phyloP scores from a whole-genome alignment of 2,329 filamentous ascomycete genomes.

The Aspergillus thermomutatus region DNA sequence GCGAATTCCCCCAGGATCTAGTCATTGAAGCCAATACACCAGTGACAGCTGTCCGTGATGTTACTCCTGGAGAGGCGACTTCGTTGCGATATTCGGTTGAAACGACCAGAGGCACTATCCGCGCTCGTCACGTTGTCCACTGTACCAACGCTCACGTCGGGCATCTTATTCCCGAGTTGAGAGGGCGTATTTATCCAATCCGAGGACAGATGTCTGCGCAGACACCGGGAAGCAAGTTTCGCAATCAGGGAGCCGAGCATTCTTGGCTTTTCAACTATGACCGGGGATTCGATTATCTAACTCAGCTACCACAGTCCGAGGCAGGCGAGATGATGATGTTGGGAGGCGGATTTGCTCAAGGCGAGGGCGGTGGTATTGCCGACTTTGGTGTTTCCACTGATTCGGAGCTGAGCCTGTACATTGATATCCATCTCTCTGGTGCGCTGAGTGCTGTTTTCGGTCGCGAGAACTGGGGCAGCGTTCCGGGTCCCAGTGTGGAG shows the following conservation, averaged over 20 bases:
- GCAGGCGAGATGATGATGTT: slow-evolving; percentile 49
- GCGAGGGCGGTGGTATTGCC: slow-evolving; percentile 42
- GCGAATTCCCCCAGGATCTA: slow-evolving; percentile 35
- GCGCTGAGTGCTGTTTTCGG: slow-evolving; percentile 25
- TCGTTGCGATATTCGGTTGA: slow-evolving; percentile 37
- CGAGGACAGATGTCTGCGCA: slow-evolving; percentile 45
- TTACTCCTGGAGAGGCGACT: neutral
- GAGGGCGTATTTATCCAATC: slow-evolving; percentile 36
- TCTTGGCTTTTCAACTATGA: slow-evolving; percentile 53
- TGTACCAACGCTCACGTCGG: slow-evolving; percentile 56
- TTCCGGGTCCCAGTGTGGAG: slow-evolving; percentile 18
- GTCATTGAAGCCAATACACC: slow-evolving; percentile 20
- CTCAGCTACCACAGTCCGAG: slow-evolving; percentile 38
- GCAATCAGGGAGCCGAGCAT: slow-evolving; percentile 29
- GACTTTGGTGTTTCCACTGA: slow-evolving; percentile 51
- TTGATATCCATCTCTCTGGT: slow-evolving; percentile 26
- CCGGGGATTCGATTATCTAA: slow-evolving; percentile 52
- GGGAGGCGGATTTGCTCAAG: slow-evolving; percentile 51
- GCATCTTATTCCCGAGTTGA: slow-evolving; percentile 49
- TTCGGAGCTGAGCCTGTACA: slow-evolving; percentile 23
- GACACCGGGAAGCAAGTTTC: slow-evolving; percentile 27
- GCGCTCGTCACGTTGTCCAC: slow-evolving; percentile 53
- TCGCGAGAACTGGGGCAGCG: slow-evolving; percentile 18
- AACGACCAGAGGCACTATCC: slow-evolving; percentile 46
- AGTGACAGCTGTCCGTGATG: slow-evolving; percentile 11